Evolutionary conservation across 805 yeast species (phyloP).

Genomic region (Candida sonorensis): DNA sequence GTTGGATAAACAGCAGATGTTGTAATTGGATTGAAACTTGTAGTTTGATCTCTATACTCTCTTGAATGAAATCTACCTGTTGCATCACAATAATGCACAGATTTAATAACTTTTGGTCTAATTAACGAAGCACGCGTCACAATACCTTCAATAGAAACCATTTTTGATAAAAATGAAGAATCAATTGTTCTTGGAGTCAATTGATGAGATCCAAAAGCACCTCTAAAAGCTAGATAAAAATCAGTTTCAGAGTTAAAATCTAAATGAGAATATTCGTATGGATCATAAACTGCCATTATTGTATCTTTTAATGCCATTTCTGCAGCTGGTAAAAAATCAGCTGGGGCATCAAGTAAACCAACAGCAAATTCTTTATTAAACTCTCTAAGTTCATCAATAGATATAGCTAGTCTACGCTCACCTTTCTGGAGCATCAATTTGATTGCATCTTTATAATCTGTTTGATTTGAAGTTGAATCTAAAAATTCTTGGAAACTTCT

Average conservation of each 20-base stretch:
- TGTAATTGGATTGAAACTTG: slow-evolving; percentile 77
- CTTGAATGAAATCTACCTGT: slow-evolving; percentile 83
- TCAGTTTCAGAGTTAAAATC: slow-evolving; percentile 54
- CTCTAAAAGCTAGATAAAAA: slow-evolving; percentile 75
- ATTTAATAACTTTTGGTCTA: slow-evolving; percentile 83
- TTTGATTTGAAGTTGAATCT: slow-evolving; percentile 42
- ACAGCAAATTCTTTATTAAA: slow-evolving; percentile 70
- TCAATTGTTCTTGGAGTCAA: slow-evolving; percentile 84
- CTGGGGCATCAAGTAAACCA: slow-evolving; percentile 69
- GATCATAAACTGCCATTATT: slow-evolving; percentile 66
- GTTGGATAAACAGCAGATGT: slow-evolving; percentile 88
- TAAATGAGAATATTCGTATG: slow-evolving; percentile 43
- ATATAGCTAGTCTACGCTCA: slow-evolving; percentile 59
- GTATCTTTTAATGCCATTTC: slow-evolving; percentile 81
- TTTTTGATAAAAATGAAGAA: slow-evolving; percentile 67
- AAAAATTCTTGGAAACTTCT: slow-evolving; percentile 85
- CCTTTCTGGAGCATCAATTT: slow-evolving; percentile 66
- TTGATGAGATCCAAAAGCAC: slow-evolving; percentile 85
- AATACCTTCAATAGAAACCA: slow-evolving; percentile 90
- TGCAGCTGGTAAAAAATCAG: slow-evolving; percentile 83
- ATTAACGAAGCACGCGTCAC: slow-evolving; percentile 91
- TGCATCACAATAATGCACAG: slow-evolving; percentile 87
- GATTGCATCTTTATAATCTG: slow-evolving; percentile 64
- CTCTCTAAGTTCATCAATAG: slow-evolving; percentile 82
- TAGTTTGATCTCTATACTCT: slow-evolving; percentile 88